Conservation (phyloP, 2,329 filamentous ascomycete genomes). For the Bipolaris zeicola region DNA sequence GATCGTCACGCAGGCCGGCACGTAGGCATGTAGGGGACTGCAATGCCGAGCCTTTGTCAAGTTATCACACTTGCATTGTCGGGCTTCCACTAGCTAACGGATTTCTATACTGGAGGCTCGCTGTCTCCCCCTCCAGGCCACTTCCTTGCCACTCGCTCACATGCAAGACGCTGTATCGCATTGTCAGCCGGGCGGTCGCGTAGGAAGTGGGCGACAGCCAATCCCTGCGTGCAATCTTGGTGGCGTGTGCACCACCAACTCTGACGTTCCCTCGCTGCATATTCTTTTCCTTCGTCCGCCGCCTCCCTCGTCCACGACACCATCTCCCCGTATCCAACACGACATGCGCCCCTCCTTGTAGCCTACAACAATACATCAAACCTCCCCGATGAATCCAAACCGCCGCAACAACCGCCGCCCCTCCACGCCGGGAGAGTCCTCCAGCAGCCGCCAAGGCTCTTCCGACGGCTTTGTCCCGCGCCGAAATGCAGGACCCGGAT, state of each 20-base stretch:
- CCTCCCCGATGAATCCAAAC: constrained; percentile 38
- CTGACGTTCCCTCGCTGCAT: constrained; percentile 19
- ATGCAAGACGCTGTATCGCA: constrained; percentile 7
- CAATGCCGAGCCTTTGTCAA: constrained; percentile 13
- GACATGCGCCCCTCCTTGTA: constrained; percentile 37
- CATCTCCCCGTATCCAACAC: constrained; percentile 19
- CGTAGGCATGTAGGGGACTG: background rate
- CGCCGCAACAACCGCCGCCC: constrained; percentile 26
- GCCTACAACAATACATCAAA: constrained; percentile 21
- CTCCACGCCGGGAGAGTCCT: constrained; percentile 34
- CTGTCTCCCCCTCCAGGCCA: background rate
- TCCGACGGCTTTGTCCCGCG: constrained; percentile 33
- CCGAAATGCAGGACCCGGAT: constrained; percentile 60
- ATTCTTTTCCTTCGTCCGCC: constrained; percentile 20
- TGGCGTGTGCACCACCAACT: constrained; percentile 23
- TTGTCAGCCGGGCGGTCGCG: constrained; percentile 4
- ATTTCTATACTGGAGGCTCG: background rate
- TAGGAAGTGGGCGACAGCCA: constrained; percentile 8
- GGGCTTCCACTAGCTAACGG: background rate
- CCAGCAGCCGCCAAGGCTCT: constrained; percentile 32
- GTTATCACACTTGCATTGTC: background rate
- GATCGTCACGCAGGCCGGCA: constrained; percentile 4
- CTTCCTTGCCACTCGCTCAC: background rate
- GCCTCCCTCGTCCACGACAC: constrained; percentile 13
- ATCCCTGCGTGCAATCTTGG: constrained; percentile 16